These are phyloP conservation scores for Hordeum marinum DNA, from an alignment of 176 grass and related monocot species.

Conservation along the genomic window DNA sequence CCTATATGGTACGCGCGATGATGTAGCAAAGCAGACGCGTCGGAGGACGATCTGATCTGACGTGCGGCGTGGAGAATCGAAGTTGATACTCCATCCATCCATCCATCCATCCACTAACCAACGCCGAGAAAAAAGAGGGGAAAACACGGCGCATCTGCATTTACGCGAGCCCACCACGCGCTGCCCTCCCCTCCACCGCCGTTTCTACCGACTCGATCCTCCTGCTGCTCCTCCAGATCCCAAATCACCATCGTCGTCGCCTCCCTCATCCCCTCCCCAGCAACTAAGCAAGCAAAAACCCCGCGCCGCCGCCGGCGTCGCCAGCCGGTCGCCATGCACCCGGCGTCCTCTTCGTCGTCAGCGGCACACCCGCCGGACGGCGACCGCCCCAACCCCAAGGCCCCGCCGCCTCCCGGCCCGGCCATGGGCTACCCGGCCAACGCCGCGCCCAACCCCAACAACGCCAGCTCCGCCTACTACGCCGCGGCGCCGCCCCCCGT, in stretches of 20 bases:
- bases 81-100: neutral
- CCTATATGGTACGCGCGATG: no score
- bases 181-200: neutral
- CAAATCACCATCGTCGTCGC: conserved; percentile 17
- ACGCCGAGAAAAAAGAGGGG: neutral
- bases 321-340: conserved; percentile 15
- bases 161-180: neutral
- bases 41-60: no score
- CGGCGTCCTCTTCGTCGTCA: neutral
- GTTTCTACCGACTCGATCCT: neutral
- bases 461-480: conserved; percentile 30
- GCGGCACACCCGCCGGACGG: conserved; percentile 13
- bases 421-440: conserved; percentile 77
- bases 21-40: no score
- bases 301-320: neutral
- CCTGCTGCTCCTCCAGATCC: conserved; percentile 12
- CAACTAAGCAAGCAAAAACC: neutral
- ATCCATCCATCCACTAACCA: neutral
- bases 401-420: conserved; percentile 26
- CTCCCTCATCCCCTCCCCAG: neutral
- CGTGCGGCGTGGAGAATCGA: neutral
- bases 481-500: neutral
- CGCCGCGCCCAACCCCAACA: conserved; percentile 21
- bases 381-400: conserved; percentile 18
- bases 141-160: neutral